Evolutionary conservation across 192 early-diverging fungal genomes (phyloP).

Genomic region (Lobosporangium transversale): DNA sequence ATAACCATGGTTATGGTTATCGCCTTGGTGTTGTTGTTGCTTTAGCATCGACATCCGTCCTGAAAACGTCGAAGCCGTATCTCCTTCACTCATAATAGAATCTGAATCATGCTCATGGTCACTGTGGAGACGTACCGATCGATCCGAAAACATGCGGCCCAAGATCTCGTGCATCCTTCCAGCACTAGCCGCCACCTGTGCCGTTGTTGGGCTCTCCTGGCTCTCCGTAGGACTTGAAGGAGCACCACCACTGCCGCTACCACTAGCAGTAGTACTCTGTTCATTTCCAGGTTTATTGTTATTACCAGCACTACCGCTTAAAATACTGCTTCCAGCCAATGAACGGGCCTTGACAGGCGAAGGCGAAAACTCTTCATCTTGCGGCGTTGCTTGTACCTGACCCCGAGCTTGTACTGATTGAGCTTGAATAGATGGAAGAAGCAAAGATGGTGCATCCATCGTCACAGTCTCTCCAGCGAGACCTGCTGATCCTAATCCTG

Average conservation of each 20-base stretch:
- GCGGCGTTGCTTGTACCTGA: neutral
- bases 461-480: neutral
- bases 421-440: conserved; percentile 4
- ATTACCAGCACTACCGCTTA: too few species aligned
- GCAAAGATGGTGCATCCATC: neutral
- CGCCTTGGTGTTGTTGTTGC: neutral
- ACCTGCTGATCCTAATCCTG: neutral
- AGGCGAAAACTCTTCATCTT: neutral
- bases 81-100: conserved; percentile 20
- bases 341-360: conserved; percentile 6
- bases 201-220: conserved; percentile 21
- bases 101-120: conserved; percentile 30
- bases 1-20: neutral
- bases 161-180: conserved; percentile 50
- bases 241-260: neutral
- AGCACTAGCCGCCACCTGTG: conserved; percentile 31
- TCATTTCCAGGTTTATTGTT: too few species aligned
- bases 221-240: conserved; percentile 43
- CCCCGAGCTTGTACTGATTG: neutral
- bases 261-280: too few species aligned
- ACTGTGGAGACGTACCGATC: conserved; percentile 12
- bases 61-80: conserved; percentile 11
- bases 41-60: neutral
- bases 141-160: conserved; percentile 43
- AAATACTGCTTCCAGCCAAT: neutral